Evolutionary conservation across 257 asterid species (phyloP).

Genomic region (Solanum sitiens): DNA sequence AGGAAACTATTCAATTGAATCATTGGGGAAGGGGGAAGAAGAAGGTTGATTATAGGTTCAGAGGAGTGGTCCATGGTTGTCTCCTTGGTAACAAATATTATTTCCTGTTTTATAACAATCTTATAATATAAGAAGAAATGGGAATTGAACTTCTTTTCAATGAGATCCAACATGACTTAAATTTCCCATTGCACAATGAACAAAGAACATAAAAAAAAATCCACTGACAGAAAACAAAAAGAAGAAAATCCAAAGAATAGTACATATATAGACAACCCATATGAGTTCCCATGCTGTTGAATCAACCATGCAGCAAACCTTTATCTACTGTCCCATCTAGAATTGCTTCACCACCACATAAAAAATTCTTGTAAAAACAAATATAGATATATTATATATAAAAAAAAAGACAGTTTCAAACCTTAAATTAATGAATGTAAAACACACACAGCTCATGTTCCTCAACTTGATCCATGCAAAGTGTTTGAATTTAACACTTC

Average conservation of each 20-base stretch:
- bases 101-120: not conserved
- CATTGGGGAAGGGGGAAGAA: not conserved
- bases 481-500: slow-evolving; percentile 31
- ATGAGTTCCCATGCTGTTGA: slow-evolving; percentile 70
- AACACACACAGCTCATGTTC: slow-evolving; percentile 22
- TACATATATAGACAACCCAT: slow-evolving; percentile 42
- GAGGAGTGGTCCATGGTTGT: slow-evolving; percentile 4
- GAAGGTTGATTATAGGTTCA: not conserved
- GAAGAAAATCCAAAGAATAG: slow-evolving; percentile 5
- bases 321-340: slow-evolving; percentile 34
- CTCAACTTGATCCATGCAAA: slow-evolving; percentile 20
- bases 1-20: not conserved
- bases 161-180: slow-evolving; percentile 8
- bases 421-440: slow-evolving; percentile 9
- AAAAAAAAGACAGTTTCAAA: slow-evolving; percentile 12
- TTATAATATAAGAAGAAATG: not conserved
- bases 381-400: not conserved
- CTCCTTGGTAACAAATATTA: not conserved
- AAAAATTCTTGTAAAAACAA: slow-evolving; percentile 7
- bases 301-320: slow-evolving; percentile 27
- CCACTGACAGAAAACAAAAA: not conserved
- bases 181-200: not conserved
- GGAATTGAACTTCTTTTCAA: not conserved
- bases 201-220: slow-evolving; percentile 4
- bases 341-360: slow-evolving; percentile 43